phyloP scores from a whole-genome alignment of 331 rosid species.

The Rhamnella rubrinervis region DNA sequence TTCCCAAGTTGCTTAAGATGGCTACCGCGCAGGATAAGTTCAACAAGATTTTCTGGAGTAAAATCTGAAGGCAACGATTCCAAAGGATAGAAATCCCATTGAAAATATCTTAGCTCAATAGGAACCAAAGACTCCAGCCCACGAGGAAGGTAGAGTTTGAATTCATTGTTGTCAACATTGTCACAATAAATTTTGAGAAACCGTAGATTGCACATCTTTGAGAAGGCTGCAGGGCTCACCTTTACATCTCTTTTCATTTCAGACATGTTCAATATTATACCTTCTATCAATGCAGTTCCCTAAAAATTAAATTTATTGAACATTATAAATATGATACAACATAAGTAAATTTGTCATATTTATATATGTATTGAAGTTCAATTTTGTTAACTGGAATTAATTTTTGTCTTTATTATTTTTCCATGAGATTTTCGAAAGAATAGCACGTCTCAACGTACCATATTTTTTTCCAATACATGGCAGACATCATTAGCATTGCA shows the following conservation, averaged over 20 bases:
- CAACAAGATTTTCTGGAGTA: background rate
- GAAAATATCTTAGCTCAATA: background rate
- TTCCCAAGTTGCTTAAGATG: background rate
- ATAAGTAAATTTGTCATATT: no score
- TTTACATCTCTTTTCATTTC: background rate
- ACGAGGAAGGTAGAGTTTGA: background rate
- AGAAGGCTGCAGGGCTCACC: background rate
- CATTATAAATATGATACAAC: background rate
- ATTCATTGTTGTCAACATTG: no score
- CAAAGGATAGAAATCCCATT: background rate
- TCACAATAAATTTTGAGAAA: background rate
- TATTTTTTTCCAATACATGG: background rate
- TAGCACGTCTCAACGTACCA: background rate
- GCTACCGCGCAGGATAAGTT: background rate
- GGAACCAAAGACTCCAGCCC: background rate
- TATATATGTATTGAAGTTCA: background rate
- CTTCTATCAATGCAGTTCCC: background rate
- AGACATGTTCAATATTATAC: background rate
- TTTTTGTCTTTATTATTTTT: no score
- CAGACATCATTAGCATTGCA: background rate
- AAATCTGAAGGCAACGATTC: background rate
- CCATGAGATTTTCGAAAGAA: no score
- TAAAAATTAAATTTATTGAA: background rate
- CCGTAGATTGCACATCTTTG: background rate
- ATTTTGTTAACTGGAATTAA: background rate